Percentiles rank a stretch among this genome's conserved stretches.
These are phyloP conservation scores for Metschnikowia proteae DNA, from an alignment of 805 yeast species.

Conservation along the genomic window DNA sequence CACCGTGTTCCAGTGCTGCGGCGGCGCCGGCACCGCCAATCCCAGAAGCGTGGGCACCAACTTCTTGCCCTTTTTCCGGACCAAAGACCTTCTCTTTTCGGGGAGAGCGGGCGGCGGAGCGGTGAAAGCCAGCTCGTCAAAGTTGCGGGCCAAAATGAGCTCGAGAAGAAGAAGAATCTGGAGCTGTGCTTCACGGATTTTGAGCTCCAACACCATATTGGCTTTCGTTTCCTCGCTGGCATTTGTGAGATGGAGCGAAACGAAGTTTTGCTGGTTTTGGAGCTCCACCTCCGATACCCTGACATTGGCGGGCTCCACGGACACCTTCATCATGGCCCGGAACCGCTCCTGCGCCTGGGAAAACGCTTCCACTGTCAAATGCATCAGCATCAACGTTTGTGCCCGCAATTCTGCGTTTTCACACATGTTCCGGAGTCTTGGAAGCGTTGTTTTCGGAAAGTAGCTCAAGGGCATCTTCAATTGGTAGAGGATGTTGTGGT, in stretches of 20 bases:
- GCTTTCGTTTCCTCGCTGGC: constrained; percentile 19
- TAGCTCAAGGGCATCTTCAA: constrained; percentile 39
- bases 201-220: constrained; percentile 38
- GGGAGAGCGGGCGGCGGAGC: background rate
- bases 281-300: background rate
- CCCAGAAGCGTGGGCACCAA: constrained; percentile 44
- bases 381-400: constrained; percentile 27
- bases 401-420: constrained; percentile 16
- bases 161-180: constrained; percentile 51
- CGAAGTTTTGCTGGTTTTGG: background rate
- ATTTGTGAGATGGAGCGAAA: background rate
- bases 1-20: background rate
- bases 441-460: constrained; percentile 48
- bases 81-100: constrained; percentile 20
- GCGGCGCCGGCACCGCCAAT: constrained; percentile 26
- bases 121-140: constrained; percentile 37
- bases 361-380: constrained; percentile 29
- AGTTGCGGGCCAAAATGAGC: constrained; percentile 30
- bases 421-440: constrained; percentile 45
- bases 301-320: background rate
- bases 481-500: constrained; percentile 36
- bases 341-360: constrained; percentile 1
- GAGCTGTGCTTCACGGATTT: constrained; percentile 53
- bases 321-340: background rate
- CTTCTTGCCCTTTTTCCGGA: constrained; percentile 19